phyloP scores from a whole-genome alignment of 345 rosid genomes.

The Pelargonium nanum region DNA sequence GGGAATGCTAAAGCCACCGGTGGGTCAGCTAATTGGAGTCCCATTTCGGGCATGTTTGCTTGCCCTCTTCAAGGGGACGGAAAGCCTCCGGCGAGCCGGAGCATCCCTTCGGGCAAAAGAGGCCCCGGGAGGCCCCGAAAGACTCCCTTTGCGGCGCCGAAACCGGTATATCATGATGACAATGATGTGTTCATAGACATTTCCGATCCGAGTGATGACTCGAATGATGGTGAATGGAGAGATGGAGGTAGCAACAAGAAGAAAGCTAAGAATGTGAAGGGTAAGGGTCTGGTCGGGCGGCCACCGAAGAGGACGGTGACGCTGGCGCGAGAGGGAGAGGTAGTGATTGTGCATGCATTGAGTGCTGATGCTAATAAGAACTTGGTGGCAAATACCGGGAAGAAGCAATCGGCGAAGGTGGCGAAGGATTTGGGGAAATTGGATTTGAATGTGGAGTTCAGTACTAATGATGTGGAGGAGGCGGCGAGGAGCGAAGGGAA shows the following conservation, averaged over 20 bases:
- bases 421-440: conserved; percentile 59
- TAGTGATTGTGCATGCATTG: conserved; percentile 9
- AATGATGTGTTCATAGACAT: conserved; percentile 47
- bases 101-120: no score
- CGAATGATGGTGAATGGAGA: conserved; percentile 52
- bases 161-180: conserved; percentile 22
- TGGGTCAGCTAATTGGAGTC: conserved; percentile 49
- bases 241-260: conserved; percentile 18
- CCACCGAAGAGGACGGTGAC: conserved; percentile 19
- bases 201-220: conserved; percentile 39
- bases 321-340: not conserved
- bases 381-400: conserved; percentile 26
- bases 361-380: conserved; percentile 7
- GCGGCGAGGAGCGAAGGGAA: conserved; percentile 33
- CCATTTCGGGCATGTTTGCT: conserved; percentile 57
- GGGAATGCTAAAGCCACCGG: conserved; percentile 22
- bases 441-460: conserved; percentile 96
- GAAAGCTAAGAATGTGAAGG: conserved; percentile 28
- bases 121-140: not conserved
- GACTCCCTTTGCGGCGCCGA: conserved; percentile 1
- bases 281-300: not conserved
- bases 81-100: no score
- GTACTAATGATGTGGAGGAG: conserved; percentile 83
- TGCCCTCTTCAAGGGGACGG: conserved; percentile 15
- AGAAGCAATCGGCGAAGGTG: conserved; percentile 41